These are phyloP conservation scores for Chenopodium berlandieri DNA, from an alignment of 148 eudicot genomes.

Conservation along the genomic window DNA sequence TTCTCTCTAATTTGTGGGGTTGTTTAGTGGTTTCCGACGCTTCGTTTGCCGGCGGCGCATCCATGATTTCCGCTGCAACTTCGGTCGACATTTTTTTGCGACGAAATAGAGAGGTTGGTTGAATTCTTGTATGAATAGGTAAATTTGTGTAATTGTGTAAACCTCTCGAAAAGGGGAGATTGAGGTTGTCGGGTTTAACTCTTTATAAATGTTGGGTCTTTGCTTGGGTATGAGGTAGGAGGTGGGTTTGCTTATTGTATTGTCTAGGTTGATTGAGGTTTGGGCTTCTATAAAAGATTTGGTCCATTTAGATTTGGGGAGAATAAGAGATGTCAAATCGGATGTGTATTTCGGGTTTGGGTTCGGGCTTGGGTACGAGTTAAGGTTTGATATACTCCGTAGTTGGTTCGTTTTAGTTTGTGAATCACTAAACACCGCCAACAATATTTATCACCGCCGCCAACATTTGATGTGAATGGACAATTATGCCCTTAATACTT, in stretches of 20 bases:
- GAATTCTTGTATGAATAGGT: not conserved
- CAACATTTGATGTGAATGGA: too few species aligned
- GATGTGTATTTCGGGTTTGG: not conserved
- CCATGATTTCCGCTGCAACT: slow-evolving; percentile 19
- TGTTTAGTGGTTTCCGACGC: slow-evolving; percentile 37
- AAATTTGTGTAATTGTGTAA: not conserved
- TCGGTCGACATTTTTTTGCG: slow-evolving; percentile 21
- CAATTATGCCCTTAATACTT: too few species aligned
- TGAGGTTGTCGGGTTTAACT: not conserved
- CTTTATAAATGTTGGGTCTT: not conserved
- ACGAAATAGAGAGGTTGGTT: not conserved
- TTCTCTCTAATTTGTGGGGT: slow-evolving; percentile 69
- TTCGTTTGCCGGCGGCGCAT: slow-evolving; percentile 19
- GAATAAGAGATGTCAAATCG: not conserved
- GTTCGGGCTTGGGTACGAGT: too few species aligned
- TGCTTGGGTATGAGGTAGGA: too few species aligned
- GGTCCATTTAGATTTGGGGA: not conserved
- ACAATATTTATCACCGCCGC: too few species aligned
- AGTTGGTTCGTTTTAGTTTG: too few species aligned
- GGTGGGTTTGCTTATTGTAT: not conserved
- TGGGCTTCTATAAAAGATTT: not conserved
- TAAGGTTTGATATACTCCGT: too few species aligned
- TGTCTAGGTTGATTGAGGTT: not conserved
- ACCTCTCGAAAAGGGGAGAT: not conserved
- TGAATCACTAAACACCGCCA: too few species aligned